Evolutionary conservation across 2,329 filamentous ascomycete species (phyloP).

Genomic region (Pyrenochaeta sp.): DNA sequence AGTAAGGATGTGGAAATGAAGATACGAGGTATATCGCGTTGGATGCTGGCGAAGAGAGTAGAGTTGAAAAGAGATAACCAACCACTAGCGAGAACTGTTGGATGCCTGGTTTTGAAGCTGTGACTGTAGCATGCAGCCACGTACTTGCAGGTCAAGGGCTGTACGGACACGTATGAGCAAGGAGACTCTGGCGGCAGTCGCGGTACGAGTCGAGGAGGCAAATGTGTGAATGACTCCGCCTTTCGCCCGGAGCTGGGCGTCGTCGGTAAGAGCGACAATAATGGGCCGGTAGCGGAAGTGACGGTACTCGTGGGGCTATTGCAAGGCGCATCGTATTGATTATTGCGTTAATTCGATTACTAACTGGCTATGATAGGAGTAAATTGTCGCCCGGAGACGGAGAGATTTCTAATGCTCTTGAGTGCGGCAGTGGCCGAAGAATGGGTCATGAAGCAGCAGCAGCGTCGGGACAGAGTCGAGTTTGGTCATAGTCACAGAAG

Average conservation of each 20-base stretch:
- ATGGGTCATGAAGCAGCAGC: slow-evolving; percentile 12
- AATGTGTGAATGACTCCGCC: slow-evolving; percentile 7
- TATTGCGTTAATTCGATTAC: neutral
- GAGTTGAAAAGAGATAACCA: slow-evolving; percentile 2
- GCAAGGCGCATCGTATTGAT: slow-evolving; percentile 4
- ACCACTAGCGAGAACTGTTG: slow-evolving; percentile 7
- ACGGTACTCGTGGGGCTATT: slow-evolving; percentile 8
- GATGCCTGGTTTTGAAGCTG: slow-evolving; percentile 15
- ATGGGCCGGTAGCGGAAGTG: slow-evolving; percentile 13
- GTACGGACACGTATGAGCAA: slow-evolving; percentile 6
- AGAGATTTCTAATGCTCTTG: slow-evolving; percentile 13
- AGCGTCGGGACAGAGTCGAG: slow-evolving; percentile 8
- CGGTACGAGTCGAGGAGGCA: slow-evolving; percentile 5
- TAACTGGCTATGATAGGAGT: slow-evolving; percentile 6
- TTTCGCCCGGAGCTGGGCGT: slow-evolving; percentile 8
- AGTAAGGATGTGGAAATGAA: neutral
- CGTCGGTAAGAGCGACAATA: slow-evolving; percentile 1
- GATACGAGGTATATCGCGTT: neutral
- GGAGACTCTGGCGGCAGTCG: slow-evolving; percentile 3
- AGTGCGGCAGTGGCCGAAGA: slow-evolving; percentile 16
- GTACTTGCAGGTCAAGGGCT: neutral
- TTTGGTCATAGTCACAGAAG: slow-evolving; percentile 12
- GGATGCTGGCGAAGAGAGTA: neutral
- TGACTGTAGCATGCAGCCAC: slow-evolving; percentile 6
- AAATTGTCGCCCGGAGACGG: slow-evolving; percentile 17